Evolutionary conservation across 2,329 filamentous ascomycete genomes (phyloP), one percentile per base, ranked within the genome.

Genomic region (Escovopsis sp.): DNA sequence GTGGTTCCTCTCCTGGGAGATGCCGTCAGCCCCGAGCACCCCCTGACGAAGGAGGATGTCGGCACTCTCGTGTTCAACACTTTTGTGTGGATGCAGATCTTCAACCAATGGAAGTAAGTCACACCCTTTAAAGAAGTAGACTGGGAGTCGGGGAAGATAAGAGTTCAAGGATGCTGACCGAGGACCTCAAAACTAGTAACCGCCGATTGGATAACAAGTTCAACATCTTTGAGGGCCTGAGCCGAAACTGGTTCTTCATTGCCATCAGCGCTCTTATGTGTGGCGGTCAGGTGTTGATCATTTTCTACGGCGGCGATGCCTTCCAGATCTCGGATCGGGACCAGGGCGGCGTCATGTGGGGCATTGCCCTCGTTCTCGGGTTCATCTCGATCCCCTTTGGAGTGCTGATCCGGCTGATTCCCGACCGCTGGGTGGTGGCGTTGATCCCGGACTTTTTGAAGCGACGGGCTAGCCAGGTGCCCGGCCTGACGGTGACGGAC

Each of bases 41-140:
- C 50, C 4, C 56, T 54, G 8, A 43, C 38, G 0, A 23, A 38
- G 1, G 61, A 57, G 1, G 70, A 83, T 53, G 70, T 93, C 46
- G 69, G 78, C 43, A 93, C 87, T 3, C 72, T 96, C 39, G 84
- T 96, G 7, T 96, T 96, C 73, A 96, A 96, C 67, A 91, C 86
- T 0, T 96, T 96, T 58, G 89, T 95, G 42, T 96, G 89, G 89
- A 95, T 96, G 88, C 89, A 96, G 55, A 93, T 96, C 53, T 96
- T 96, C 69, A 96, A 96, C 63, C 83, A 94, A 58, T 85, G 93
- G 74, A 96, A 96, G 76, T 80, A 70, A 74, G 76, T 77, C 48
- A 8, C 6, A 6, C 15, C 23, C 26, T 15, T 15, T 15, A 2
- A 15, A 15, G 15, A 15, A 15, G 15, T 15, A 2, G 15, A 15